Base-by-base conservation (phyloP, 2,329 filamentous ascomycete species). In the Sporothrix variecibatus region DNA sequence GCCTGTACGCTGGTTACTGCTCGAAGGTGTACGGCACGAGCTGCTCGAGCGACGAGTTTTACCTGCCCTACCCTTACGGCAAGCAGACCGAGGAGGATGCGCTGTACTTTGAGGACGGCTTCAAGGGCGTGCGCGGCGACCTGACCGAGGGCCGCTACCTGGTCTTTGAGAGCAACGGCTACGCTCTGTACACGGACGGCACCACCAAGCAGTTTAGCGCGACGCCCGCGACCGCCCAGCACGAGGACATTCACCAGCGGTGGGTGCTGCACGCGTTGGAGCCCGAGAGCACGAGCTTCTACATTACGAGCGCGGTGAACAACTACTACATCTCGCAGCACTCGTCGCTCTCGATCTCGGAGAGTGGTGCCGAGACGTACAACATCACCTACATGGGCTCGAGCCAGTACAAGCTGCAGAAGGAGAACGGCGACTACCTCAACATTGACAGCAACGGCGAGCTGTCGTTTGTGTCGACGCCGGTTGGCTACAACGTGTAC, bases 101-200 rank as follows among this genome's bases (percentile, higher is more conserved):
- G 11, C 81, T 80, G 1, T 80, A 82, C 56, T 85, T 84, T n/a
- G 87, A 89, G 76, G 80, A 86, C 51, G 87, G 87, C 1, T 89
- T 85, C 82, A 89, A 89, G 79, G 77, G 82, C 43, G 82, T 87
- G 40, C 81, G 87, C 2, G 87, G 87, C 0, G 81, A 83, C 28
- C 80, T 89, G 34, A 88, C 86, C 5, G 87, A 89, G 77, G 87
- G 87, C 12, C 85, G 87, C 23, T 88, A 85, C 77, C 81, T 89
- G 17, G 84, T 85, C 4, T 85, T 89, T 72, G 86, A 87, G 77
- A 79, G 81, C 72, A 79, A 81, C 46, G 84, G 84, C n/a, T 80
- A 78, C 23, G 86, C 86, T 0, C 80, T 88, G 20, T 80, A 80
- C 8, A 84, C 83, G 72, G 73, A 78, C 3, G 78, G 79, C 53